Evolutionary conservation across 306 rosid genomes (phyloP), one percentile per base, ranked within the genome.

Genomic region (Calophaca sinica): DNA sequence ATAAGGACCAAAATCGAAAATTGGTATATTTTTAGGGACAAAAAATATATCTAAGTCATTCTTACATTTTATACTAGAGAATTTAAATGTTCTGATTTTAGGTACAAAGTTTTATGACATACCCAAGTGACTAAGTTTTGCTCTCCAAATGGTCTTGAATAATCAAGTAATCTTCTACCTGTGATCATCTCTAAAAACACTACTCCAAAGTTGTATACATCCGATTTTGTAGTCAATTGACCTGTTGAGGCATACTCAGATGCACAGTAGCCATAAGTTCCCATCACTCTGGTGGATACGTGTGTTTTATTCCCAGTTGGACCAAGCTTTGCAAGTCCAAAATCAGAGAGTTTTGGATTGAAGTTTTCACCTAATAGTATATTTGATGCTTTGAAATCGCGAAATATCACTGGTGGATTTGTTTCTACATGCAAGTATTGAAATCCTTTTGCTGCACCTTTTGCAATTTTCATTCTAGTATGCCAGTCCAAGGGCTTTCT

Each of bases 221-320:
- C 98, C 3, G 98, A 94, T 77, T 86, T 94, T 4, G 89, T 83
- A 0, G 94, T 89, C 81, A 94, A 76, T 38, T 91, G 84, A 33
- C 97, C 98, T 0, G 97, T 94, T 9, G 81, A 82, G 6, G 94
- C 97, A 84, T 94, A 94, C 82, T 94, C 98, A 28, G 97, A 97
- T 38, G 97, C 96, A 85, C 98, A 94, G 3, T 94, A 94, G 70
- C 98, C 98, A 76, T 91, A 91, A 67, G 98, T 91, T 41, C 98
- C 98, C 98, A 94, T 91, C 58, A 94, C 98, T 74, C 93, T 89
- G n/a, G 98, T 94, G 36, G 97, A 89, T 8, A 94, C 93, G 61
- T 91, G 92, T n/a, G 87, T 73, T 61, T 89, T 90, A n/a, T 87
- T 97, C 0, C 98, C 97, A 3, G 85, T 91, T 42, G 98, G 98